Conservation (phyloP, 2,329 filamentous ascomycete genomes). For the Fusarium verticillioides region DNA sequence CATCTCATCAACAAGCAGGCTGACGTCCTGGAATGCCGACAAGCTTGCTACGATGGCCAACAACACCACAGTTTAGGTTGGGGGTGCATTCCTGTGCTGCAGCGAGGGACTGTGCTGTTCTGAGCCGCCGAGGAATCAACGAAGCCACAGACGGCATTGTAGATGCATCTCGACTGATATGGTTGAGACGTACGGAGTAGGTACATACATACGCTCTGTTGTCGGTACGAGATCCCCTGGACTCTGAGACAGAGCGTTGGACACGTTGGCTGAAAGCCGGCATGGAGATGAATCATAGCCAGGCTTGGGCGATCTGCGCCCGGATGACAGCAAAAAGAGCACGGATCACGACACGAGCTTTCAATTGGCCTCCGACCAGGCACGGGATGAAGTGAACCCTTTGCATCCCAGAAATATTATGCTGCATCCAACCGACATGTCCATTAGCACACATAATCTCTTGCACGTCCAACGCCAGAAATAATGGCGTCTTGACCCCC, state of each 20-base stretch:
- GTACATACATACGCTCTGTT: not conserved
- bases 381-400: not conserved
- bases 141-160: constrained; percentile 20
- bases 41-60: constrained; percentile 20
- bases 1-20: not conserved
- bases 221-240: constrained; percentile 6
- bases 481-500: constrained; percentile 19
- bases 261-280: constrained; percentile 16
- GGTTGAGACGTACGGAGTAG: not conserved
- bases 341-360: not conserved
- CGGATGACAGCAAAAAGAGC: constrained; percentile 2
- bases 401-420: not conserved
- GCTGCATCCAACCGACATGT: not conserved
- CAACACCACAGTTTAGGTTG: constrained; percentile 25
- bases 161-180: constrained; percentile 29
- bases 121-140: constrained; percentile 7
- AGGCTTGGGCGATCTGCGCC: not conserved
- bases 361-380: constrained; percentile 21
- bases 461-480: constrained; percentile 18
- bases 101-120: constrained; percentile 1
- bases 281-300: constrained; percentile 15
- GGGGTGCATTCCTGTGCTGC: constrained; percentile 30
- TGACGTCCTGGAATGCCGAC: constrained; percentile 26
- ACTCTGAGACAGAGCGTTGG: constrained; percentile 6
- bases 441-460: not conserved